Percentiles rank a stretch among this genome's conserved stretches.
These are phyloP conservation scores for Astragalus membranaceus DNA, from an alignment of 306 rosid species.

Conservation along the genomic window DNA sequence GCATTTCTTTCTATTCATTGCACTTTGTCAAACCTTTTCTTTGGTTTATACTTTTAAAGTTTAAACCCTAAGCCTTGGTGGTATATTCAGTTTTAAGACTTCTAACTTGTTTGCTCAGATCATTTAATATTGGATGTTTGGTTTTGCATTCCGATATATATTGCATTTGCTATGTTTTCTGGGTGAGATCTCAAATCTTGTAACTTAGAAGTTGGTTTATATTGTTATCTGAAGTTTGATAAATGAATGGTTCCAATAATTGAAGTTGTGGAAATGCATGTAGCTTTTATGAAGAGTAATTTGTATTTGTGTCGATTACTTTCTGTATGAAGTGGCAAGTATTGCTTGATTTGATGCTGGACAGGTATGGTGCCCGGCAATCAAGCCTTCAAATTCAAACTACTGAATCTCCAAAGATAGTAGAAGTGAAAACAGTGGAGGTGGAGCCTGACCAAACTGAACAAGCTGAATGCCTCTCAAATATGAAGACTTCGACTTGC, in stretches of 20 bases:
- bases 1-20: neutral
- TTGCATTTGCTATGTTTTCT: neutral
- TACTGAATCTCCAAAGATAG: conserved; percentile 36
- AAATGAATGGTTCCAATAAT: neutral
- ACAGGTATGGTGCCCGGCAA: conserved; percentile 60
- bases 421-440: conserved; percentile 25
- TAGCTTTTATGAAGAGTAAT: neutral
- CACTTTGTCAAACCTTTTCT: neutral
- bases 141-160: conserved; percentile 3
- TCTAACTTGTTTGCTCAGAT: conserved; percentile 4
- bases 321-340: conserved; percentile 4
- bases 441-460: conserved; percentile 29
- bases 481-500: conserved; percentile 13
- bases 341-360: conserved; percentile 18
- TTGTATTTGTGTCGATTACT: conserved; percentile 1
- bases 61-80: neutral
- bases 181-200: neutral
- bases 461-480: conserved; percentile 31
- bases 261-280: neutral
- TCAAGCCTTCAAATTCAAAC: conserved; percentile 54
- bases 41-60: neutral
- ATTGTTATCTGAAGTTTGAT: neutral
- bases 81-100: neutral
- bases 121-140: conserved; percentile 1
- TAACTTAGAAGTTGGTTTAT: conserved; percentile 1